Percentiles rank a stretch among this genome's conserved stretches.
These are phyloP conservation scores for Aegle marmelos DNA, from an alignment of 345 rosid genomes.

Conservation along the genomic window DNA sequence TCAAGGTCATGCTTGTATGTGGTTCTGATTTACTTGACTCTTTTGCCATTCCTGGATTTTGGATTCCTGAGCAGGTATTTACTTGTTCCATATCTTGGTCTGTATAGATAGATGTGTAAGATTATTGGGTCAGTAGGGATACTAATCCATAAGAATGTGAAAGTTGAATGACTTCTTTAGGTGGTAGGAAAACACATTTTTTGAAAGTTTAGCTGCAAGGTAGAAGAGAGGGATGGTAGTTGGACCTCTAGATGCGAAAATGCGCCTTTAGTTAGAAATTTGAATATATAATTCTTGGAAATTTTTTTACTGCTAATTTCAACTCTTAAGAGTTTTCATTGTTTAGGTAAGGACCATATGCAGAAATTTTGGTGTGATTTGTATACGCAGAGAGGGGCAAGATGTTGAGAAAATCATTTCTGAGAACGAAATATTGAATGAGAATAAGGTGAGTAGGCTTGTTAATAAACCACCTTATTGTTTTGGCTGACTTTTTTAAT, in stretches of 20 bases:
- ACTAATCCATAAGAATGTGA: neutral
- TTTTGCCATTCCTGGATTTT: slow-evolving; percentile 66
- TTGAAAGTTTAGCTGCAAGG: too few relatives aligned
- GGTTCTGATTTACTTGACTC: slow-evolving; percentile 91
- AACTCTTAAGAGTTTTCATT: neutral
- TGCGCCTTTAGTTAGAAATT: neutral
- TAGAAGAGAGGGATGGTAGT: neutral
- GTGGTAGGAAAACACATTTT: too few relatives aligned
- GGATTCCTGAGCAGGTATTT: slow-evolving; percentile 86
- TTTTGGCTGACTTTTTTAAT: neutral
- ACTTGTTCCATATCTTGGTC: neutral
- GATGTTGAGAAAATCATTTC: slow-evolving; percentile 58
- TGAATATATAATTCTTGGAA: neutral
- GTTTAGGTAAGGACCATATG: slow-evolving; percentile 63
- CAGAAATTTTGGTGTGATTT: slow-evolving; percentile 72
- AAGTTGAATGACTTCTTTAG: neutral
- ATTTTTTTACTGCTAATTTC: neutral
- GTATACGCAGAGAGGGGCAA: slow-evolving; percentile 85
- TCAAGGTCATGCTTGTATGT: slow-evolving; percentile 79
- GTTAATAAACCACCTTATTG: neutral
- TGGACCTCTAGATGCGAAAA: neutral
- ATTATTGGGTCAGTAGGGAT: neutral
- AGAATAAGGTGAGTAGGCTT: slow-evolving; percentile 38
- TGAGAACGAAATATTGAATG: slow-evolving; percentile 45
- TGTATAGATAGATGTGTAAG: neutral